A percentile compares a stretch with the other conserved stretches of the same genome.
Evolutionary conservation across 2,329 filamentous ascomycete genomes (phyloP).

Genomic region (Ophiostoma montium): DNA sequence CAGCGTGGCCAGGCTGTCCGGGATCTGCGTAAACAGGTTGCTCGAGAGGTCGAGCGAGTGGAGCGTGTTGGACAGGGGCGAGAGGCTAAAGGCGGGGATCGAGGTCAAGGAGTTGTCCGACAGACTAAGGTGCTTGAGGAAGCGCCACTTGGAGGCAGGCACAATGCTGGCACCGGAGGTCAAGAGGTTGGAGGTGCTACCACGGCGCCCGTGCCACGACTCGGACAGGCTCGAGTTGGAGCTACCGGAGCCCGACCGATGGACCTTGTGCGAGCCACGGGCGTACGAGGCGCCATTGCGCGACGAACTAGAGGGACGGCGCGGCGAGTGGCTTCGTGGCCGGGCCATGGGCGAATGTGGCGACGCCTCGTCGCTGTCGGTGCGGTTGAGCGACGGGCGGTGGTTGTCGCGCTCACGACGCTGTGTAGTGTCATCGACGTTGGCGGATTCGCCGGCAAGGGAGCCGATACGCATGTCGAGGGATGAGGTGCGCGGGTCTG

Average conservation of each 20-base stretch:
- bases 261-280: constrained; percentile 59
- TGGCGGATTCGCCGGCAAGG: constrained; percentile 33
- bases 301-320: constrained; percentile 61
- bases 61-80: constrained; percentile 72
- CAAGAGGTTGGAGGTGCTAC: constrained; percentile 67
- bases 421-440: constrained; percentile 25
- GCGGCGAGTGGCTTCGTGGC: constrained; percentile 68
- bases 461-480: constrained; percentile 46
- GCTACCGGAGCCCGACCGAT: constrained; percentile 80
- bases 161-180: constrained; percentile 46
- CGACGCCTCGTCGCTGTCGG: constrained; percentile 31
- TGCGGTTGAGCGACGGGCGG: constrained; percentile 30
- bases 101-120: constrained; percentile 82
- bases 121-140: constrained; percentile 79
- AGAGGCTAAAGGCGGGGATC: constrained; percentile 60
- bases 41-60: constrained; percentile 85
- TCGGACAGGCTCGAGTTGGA: constrained; percentile 69
- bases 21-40: constrained; percentile 88
- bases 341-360: constrained; percentile 29
- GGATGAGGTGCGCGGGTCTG: constrained; percentile 32
- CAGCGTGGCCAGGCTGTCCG: constrained; percentile 74
- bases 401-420: constrained; percentile 23
- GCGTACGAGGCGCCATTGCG: constrained; percentile 52
- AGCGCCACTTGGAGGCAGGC: constrained; percentile 84
- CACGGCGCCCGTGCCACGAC: constrained; percentile 48